Percentiles rank a stretch among this genome's conserved stretches.
phyloP scores from a whole-genome alignment of 1,284 basidiomycete genomes.

The Austroboletus niveus region DNA sequence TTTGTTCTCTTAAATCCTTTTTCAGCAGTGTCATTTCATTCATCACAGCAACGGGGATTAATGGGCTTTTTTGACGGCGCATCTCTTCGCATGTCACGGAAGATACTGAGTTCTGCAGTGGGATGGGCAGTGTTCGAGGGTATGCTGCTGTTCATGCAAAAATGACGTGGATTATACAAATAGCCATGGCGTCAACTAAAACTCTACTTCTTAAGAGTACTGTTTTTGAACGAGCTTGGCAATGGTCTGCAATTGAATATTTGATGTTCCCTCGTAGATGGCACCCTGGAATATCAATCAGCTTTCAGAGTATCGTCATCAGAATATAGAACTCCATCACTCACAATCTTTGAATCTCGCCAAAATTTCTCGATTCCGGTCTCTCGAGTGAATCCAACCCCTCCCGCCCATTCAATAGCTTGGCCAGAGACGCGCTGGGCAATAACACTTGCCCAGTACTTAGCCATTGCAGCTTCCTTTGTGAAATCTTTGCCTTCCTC shows the following conservation, averaged over 20 bases:
- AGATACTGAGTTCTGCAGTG: constrained; percentile 87
- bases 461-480: constrained; percentile 96
- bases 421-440: constrained; percentile 85
- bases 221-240: constrained; percentile 88
- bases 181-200: neutral
- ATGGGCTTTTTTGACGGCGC: constrained; percentile 85
- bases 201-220: constrained; percentile 43
- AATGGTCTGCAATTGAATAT: constrained; percentile 97
- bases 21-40: neutral
- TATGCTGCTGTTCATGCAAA: constrained; percentile 61
- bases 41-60: constrained; percentile 64
- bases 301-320: neutral
- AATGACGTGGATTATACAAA: constrained; percentile 12
- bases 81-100: constrained; percentile 79
- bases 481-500: constrained; percentile 88
- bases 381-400: constrained; percentile 92
- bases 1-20: constrained; percentile 1
- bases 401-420: constrained; percentile 98
- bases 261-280: constrained; percentile 95
- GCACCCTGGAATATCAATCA: constrained; percentile 57
- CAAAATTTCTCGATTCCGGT: constrained; percentile 94
- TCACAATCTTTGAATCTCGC: constrained; percentile 93
- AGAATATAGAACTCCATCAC: constrained; percentile 29
- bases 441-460: constrained; percentile 86
- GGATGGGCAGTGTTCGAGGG: constrained; percentile 94